Evolutionary conservation across 2,329 filamentous ascomycete species (phyloP).

Genomic region (Basipetospora chlamydospora): DNA sequence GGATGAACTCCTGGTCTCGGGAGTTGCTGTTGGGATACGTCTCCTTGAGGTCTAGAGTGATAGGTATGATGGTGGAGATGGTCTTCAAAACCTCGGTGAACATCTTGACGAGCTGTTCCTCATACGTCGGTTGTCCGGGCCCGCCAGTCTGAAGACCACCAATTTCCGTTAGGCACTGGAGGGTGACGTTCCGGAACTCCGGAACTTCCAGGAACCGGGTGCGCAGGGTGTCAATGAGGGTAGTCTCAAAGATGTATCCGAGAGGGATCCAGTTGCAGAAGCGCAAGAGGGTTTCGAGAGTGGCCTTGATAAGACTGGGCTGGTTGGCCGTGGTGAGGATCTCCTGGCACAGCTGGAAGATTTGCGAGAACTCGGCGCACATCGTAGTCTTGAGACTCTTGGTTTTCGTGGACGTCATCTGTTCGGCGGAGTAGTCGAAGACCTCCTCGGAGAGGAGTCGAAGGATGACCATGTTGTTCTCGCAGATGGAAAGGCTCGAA

Average conservation of each 20-base stretch:
- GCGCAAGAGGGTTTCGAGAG: slow-evolving; percentile 82
- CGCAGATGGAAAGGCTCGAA: slow-evolving; percentile 90
- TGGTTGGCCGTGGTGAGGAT: slow-evolving; percentile 84
- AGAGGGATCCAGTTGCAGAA: slow-evolving; percentile 99
- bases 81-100: slow-evolving; percentile 92
- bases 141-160: slow-evolving; percentile 77
- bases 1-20: slow-evolving; percentile 91
- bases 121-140: slow-evolving; percentile 57
- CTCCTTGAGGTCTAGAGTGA: slow-evolving; percentile 76
- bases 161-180: slow-evolving; percentile 96
- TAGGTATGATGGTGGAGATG: slow-evolving; percentile 83
- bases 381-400: slow-evolving; percentile 95
- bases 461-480: slow-evolving; percentile 99
- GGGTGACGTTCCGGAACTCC: slow-evolving; percentile 90
- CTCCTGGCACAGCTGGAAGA: slow-evolving; percentile 94
- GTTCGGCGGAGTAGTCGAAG: slow-evolving; percentile 95
- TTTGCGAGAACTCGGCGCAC: slow-evolving; percentile 96
- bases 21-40: slow-evolving; percentile 88
- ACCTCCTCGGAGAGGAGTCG: slow-evolving; percentile 93
- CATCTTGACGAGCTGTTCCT: slow-evolving; percentile 95
- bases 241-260: slow-evolving; percentile 97
- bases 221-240: slow-evolving; percentile 85
- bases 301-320: slow-evolving; percentile 84
- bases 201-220: slow-evolving; percentile 85
- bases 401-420: slow-evolving; percentile 98